Conservation (phyloP, 228 moss, liverwort and hornwort species). For the Sphagnum magellanicum region DNA sequence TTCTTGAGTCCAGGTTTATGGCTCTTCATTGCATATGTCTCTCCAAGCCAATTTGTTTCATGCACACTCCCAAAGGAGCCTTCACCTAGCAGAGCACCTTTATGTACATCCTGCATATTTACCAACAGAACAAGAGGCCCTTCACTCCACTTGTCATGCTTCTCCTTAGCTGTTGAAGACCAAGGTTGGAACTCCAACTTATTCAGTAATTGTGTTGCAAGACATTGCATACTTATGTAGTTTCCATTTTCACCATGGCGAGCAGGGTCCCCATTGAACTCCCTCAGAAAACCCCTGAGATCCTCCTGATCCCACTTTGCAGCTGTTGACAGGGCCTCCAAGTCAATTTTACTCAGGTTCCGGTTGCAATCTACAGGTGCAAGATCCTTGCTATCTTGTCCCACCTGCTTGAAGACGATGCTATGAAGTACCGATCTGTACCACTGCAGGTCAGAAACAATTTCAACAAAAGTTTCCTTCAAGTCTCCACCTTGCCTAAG, state of each 20-base stretch:
- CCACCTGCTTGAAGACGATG: background rate
- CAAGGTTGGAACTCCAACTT: background rate
- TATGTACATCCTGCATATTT: background rate
- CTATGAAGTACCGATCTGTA: background rate
- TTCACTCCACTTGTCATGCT: background rate
- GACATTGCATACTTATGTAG: background rate
- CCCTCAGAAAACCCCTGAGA: constrained; percentile 9
- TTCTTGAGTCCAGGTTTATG: background rate
- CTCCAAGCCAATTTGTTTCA: background rate
- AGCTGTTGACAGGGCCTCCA: constrained; percentile 5
- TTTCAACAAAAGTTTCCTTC: constrained; percentile 4
- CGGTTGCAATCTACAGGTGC: background rate
- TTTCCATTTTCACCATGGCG: background rate
- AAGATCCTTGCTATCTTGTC: background rate
- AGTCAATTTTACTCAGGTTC: background rate
- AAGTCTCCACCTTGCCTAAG: constrained; percentile 13
- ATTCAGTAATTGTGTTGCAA: constrained; percentile 11
- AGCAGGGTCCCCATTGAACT: background rate
- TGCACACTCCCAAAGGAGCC: constrained; percentile 1
- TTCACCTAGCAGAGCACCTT: background rate
- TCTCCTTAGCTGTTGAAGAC: background rate
- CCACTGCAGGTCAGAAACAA: constrained; percentile 11
- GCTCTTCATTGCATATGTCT: constrained; percentile 6
- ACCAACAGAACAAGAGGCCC: constrained; percentile 1
- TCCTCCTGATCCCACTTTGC: constrained; percentile 3